Conservation (phyloP, 2,329 filamentous ascomycete genomes). For the Cercospora sojina region DNA sequence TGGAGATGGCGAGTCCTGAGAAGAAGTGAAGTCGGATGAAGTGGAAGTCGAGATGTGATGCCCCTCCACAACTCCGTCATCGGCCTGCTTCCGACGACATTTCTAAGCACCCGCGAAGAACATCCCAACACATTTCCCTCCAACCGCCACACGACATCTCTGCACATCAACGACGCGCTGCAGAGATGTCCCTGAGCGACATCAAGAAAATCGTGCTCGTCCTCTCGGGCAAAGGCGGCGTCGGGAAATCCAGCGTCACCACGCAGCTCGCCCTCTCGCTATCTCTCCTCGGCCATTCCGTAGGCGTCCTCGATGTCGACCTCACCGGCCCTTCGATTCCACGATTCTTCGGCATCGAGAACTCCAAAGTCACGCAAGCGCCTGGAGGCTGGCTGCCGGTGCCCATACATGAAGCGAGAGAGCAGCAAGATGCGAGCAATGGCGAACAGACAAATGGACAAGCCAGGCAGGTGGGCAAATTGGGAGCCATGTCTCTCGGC, state of each 20-base stretch:
- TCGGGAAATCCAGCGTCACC: conserved; percentile 97
- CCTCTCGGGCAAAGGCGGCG: conserved; percentile 94
- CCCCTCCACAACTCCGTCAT: conserved; percentile 2
- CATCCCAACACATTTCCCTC: background rate
- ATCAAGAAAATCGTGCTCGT: conserved; percentile 78
- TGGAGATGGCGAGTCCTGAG: background rate
- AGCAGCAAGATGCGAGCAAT: background rate
- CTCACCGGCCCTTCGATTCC: conserved; percentile 95
- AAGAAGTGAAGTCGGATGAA: background rate
- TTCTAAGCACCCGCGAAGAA: conserved; percentile 4
- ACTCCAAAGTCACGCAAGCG: conserved; percentile 84
- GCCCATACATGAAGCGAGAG: conserved; percentile 64
- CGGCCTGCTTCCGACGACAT: background rate
- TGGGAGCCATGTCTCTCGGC: conserved; percentile 87
- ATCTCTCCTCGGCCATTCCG: conserved; percentile 78
- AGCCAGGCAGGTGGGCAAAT: conserved; percentile 53
- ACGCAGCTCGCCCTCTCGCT: conserved; percentile 92
- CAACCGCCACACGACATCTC: background rate
- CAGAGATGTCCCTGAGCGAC: conserved; percentile 63
- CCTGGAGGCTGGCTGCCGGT: conserved; percentile 92
- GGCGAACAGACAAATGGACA: conserved; percentile 16
- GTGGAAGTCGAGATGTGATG: background rate
- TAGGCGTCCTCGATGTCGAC: conserved; percentile 94
- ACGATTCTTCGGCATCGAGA: conserved; percentile 86
- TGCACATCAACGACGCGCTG: background rate